phyloP scores from a whole-genome alignment of 169 alveolate species.

The Eimeria mitis region DNA sequence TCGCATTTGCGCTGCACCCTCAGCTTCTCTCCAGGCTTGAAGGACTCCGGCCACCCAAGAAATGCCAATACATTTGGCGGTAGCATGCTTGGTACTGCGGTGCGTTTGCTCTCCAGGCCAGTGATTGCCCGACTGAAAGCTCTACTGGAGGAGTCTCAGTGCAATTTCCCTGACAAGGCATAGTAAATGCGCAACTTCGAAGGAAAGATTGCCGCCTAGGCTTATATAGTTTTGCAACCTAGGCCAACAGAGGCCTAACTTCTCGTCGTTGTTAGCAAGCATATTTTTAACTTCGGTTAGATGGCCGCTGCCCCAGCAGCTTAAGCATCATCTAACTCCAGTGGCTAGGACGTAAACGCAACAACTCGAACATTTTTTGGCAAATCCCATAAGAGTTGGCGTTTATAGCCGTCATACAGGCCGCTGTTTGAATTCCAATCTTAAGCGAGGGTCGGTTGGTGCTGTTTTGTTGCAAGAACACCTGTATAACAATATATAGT shows the following conservation, averaged over 20 bases:
- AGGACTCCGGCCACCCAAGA: not conserved
- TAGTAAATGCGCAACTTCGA: not conserved
- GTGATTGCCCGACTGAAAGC: not conserved
- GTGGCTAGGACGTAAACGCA: not conserved
- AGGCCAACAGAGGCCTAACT: not conserved
- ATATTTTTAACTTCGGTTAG: not conserved
- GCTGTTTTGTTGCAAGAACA: slow-evolving; percentile 16
- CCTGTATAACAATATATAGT: not conserved
- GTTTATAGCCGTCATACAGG: not conserved
- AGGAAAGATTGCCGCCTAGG: not conserved
- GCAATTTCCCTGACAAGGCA: slow-evolving; percentile 70
- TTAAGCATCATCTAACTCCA: not conserved
- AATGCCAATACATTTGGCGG: not conserved
- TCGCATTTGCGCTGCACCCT: not conserved
- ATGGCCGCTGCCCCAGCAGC: not conserved
- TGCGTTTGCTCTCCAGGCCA: slow-evolving; percentile 20
- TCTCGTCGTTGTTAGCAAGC: not conserved
- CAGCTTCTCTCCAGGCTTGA: not conserved
- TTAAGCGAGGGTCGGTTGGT: not conserved
- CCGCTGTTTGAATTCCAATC: not conserved
- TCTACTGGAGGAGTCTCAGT: slow-evolving; percentile 31
- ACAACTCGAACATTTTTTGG: not conserved
- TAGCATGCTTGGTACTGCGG: not conserved
- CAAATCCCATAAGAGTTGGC: not conserved
- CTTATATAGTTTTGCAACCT: slow-evolving; percentile 7